Evolutionary conservation across 2,329 filamentous ascomycete genomes (phyloP).

Genomic region (Aspergillus fumigatus): DNA sequence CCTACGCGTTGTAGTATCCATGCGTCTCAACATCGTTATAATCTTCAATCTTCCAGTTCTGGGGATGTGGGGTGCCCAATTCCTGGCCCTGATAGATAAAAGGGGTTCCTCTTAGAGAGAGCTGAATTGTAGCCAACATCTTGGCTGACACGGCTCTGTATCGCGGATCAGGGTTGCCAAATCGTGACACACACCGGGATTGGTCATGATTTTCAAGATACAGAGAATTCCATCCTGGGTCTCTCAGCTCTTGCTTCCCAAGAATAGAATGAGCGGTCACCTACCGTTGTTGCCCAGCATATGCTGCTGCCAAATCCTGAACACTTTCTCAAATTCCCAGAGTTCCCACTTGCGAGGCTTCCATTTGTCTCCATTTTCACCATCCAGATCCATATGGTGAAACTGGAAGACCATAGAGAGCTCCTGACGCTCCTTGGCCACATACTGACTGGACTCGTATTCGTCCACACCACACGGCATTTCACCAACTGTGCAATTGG

Average conservation of each 20-base stretch:
- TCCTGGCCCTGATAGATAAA: conserved; percentile 58
- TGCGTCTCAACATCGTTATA: conserved; percentile 39
- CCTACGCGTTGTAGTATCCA: conserved; percentile 42
- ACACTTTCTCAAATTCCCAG: conserved; percentile 7
- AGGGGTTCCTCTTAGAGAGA: conserved; percentile 47
- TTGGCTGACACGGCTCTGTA: conserved; percentile 46
- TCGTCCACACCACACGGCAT: conserved; percentile 50
- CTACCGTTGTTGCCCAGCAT: conserved; percentile 16
- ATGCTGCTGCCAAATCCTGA: conserved; percentile 16
- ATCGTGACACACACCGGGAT: conserved; percentile 51
- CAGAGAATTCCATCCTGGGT: conserved; percentile 49
- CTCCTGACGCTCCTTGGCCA: conserved; percentile 52
- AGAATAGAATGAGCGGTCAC: neutral
- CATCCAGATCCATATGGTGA: conserved; percentile 28
- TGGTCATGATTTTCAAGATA: conserved; percentile 63
- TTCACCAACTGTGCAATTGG: conserved; percentile 41
- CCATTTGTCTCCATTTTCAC: conserved; percentile 22
- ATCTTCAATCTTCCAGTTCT: conserved; percentile 45
- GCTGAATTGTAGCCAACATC: conserved; percentile 48
- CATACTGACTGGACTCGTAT: conserved; percentile 55
- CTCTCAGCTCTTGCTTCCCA: conserved; percentile 11
- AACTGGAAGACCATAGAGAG: conserved; percentile 63
- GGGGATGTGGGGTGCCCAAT: conserved; percentile 54
- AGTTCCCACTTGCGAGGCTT: conserved; percentile 13
- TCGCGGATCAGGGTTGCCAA: conserved; percentile 43